Base-by-base conservation (phyloP, 1,284 basidiomycete genomes). In the Ustilago lituana region DNA sequence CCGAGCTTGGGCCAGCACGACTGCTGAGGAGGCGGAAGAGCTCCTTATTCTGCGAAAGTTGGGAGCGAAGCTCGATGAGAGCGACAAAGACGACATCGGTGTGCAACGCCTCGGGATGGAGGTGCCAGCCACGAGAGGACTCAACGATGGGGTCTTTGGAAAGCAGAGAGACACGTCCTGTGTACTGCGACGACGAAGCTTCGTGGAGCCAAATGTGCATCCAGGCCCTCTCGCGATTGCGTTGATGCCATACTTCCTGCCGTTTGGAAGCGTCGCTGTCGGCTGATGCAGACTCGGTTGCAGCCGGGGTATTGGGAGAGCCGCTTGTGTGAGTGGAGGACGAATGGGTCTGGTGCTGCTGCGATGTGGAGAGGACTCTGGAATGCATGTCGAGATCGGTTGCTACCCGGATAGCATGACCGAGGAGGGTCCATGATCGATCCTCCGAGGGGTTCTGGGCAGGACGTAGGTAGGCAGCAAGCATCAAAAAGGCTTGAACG, bases 191-290 rank as follows among this genome's bases (percentile, higher is more conserved):
- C 4, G 56, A 56, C 8, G 66, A 69, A 11, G 61, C 60, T 33
- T 69, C 66, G 43, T 69, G 66, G 20, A 69, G 62, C 66, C 66
- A 69, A 23, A 69, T 46, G 39, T 69, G 60, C 60, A 69, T 69
- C 66, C 66, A 69, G 1, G 63, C 63, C n/a, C 63, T 20, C 33
- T 66, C 57, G n/a, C 49, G 49, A 19, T 63, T 62, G 32, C 60
- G 51, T 27, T 53, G 61, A 20, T 63, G 48, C 47, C 45, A 55
- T n/a, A 51, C 26, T 11, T 60, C 52, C 8, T 51, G 36, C 39
- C 44, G 45, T 17, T 59, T 46, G n/a, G n/a, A n/a, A 10, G 39
- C 20, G 4, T 15, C n/a, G 7, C 41, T 32, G 15, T 17, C 14
- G 7, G 43, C 37, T 33, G 33, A 7, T 12, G 27, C 1, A 20